Evolutionary conservation across 306 rosid genomes (phyloP).

Genomic region (Cucurbita maxima): DNA sequence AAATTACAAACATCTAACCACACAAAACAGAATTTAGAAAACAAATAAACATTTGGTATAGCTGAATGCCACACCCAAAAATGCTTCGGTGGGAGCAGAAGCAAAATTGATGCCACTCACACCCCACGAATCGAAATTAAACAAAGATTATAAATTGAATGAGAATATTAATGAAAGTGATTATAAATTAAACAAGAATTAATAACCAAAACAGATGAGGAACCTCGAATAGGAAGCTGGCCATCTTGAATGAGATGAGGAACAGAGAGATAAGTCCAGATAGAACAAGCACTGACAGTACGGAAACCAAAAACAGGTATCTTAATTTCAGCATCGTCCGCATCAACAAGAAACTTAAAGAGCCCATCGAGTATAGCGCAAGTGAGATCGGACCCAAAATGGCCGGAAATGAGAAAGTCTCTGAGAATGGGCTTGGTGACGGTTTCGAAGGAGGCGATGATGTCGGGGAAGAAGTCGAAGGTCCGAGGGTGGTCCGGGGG

Average conservation of each 20-base stretch:
- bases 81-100: too few species aligned
- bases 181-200: too few species aligned
- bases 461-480: not conserved
- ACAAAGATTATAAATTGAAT: too few species aligned
- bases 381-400: not conserved
- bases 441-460: not conserved
- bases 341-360: slow-evolving; percentile 11
- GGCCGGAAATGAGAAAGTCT: slow-evolving; percentile 5
- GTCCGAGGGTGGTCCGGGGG: slow-evolving; percentile 2
- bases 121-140: too few species aligned
- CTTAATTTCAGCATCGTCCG: slow-evolving; percentile 8
- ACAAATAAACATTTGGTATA: too few species aligned
- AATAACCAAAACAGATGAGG: too few species aligned
- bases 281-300: slow-evolving; percentile 19
- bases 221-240: slow-evolving; percentile 33
- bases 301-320: slow-evolving; percentile 29
- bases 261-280: slow-evolving; percentile 26
- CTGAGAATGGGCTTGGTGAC: slow-evolving; percentile 16
- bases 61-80: too few species aligned
- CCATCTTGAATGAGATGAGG: slow-evolving; percentile 17
- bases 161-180: too few species aligned
- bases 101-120: too few species aligned
- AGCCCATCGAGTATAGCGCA: slow-evolving; percentile 33
- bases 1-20: not conserved
- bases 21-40: too few species aligned